Base-by-base conservation (phyloP, 2,329 filamentous ascomycete genomes). In the Colletotrichum liriopes region DNA sequence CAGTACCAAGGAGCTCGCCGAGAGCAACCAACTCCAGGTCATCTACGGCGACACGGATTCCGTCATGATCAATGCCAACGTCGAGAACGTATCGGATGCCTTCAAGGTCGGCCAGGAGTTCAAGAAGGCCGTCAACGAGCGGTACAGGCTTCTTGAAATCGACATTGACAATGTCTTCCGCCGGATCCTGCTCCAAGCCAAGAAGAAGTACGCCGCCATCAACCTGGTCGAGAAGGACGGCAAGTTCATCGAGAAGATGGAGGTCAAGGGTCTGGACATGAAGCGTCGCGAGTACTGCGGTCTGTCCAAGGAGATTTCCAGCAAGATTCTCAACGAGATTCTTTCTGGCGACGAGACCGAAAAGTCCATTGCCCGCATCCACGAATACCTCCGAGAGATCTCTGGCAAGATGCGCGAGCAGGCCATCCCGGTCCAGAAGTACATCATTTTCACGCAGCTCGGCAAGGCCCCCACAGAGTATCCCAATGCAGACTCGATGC, bases 41-140 rank as follows among this genome's bases (percentile, higher is more conserved):
- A 98, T 99, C 74, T 99, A 99, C 78, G 96, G 96, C 85, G 96
- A 99, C 83, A 99, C 96, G 16, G 96, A 99, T 83, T 99, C 96
- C 11, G 96, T 99, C 84, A 99, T 99, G 96, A 98, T 99, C 86
- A 99, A 99, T 79, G 97, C 96, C 74, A 98, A 98, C 79, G 95
- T 96, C 67, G 94, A 98, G 82, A 97, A 93, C 76, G 93, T 98
- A 39, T 91, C 93, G 41, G 95, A 97, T 78, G 96, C 96, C 1
- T 86, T 98, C 77, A 95, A 93, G 79, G 93, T 99, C 63, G 97
- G 96, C 69, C 92, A 94, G 55, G 94, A 98, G 74, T 98, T 99
- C 88, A 98, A 98, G 84, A 93, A 91, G 77, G 91, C 94, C 32
- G 96, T 99, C 83, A 99, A 99, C 79, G 94, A 98, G 77, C 92